Evolutionary conservation across 305 asterid genomes (phyloP).

Genomic region (Striga hermonthica): DNA sequence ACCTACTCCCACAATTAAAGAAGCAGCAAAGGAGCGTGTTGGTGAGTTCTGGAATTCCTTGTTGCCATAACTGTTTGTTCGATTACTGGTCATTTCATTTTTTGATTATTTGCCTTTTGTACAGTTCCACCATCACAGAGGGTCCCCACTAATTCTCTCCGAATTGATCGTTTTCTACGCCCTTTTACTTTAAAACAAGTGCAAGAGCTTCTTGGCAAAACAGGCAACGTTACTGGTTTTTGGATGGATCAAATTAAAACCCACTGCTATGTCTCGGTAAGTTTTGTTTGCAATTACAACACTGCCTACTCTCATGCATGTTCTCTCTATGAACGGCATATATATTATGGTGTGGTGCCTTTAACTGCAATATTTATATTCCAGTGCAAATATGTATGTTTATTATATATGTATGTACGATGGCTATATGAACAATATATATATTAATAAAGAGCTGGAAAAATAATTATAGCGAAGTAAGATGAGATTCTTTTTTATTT

Average conservation of each 20-base stretch:
- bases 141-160: constrained; percentile 68
- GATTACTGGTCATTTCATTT: constrained; percentile 6
- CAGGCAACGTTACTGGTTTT: constrained; percentile 64
- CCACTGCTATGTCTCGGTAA: constrained; percentile 84
- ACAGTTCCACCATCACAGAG: constrained; percentile 78
- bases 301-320: constrained; percentile 5
- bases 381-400: neutral
- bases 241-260: constrained; percentile 97
- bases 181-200: constrained; percentile 83
- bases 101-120: constrained; percentile 27
- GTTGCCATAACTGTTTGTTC: constrained; percentile 10
- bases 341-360: constrained; percentile 3
- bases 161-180: constrained; percentile 81
- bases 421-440: no score
- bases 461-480: no score
- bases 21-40: constrained; percentile 65
- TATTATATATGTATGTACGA: neutral
- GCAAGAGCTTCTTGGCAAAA: constrained; percentile 76
- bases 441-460: no score
- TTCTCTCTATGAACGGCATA: neutral
- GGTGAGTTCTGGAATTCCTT: constrained; percentile 45
- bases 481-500: no score
- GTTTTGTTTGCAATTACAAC: constrained; percentile 26
- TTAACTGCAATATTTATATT: constrained; percentile 2
- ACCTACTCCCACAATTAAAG: constrained; percentile 37